Evolutionary conservation across 306 rosid genomes (phyloP).

Genomic region (Medicago truncatula): MtrunA17r5.0-ANR NC_053048.1:35623501-35624000

Average conservation of each 20-base stretch:
- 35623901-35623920: conserved; percentile 89
- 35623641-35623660: conserved; percentile 50
- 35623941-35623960: conserved; percentile 71
- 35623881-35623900: conserved; percentile 90
- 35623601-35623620: conserved; percentile 71
- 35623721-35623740: conserved; percentile 93
- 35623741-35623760: conserved; percentile 91
- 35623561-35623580: conserved; percentile 63
- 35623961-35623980: conserved; percentile 75
- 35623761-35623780: conserved; percentile 88
- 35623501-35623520: conserved; percentile 76
- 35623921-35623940: conserved; percentile 80
- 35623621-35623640: conserved; percentile 54
- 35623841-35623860: conserved; percentile 73
- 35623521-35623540: conserved; percentile 80
- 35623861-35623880: conserved; percentile 87
- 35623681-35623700: conserved; percentile 53
- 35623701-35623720: conserved; percentile 63
- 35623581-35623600: conserved; percentile 58
- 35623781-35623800: conserved; percentile 71
- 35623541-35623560: conserved; percentile 74
- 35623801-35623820: conserved; percentile 65
- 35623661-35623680: conserved; percentile 55
- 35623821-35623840: conserved; percentile 65
- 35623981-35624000: conserved; percentile 54